These are phyloP conservation scores for Gnaphalium uliginosum DNA, from an alignment of 129 eudicot genomes.

Conservation along the genomic window DNA sequence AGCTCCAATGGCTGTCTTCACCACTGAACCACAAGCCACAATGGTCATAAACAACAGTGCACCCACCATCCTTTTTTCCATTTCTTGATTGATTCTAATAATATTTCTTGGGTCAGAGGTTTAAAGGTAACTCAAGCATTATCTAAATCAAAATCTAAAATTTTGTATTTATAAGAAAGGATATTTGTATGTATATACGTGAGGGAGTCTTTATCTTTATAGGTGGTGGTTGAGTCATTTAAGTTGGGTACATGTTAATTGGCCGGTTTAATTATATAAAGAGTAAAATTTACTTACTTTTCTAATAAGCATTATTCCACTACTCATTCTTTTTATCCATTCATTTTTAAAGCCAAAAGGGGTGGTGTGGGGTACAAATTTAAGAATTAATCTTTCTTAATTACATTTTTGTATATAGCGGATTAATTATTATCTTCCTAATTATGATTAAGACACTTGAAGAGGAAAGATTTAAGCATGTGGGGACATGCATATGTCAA, in stretches of 20 bases:
- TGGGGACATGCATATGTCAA: not conserved
- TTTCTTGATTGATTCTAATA: not conserved
- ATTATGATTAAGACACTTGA: not conserved
- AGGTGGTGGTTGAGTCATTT: slow-evolving; percentile 39
- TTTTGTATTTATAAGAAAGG: too few relatives aligned
- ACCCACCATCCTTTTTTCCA: slow-evolving; percentile 26
- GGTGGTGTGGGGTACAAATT: not conserved
- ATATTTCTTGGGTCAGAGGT: slow-evolving; percentile 18
- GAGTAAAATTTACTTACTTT: slow-evolving; percentile 18
- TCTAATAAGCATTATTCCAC: slow-evolving; percentile 4
- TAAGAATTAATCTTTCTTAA: not conserved
- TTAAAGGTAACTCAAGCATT: slow-evolving; percentile 20
- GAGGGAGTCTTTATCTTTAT: slow-evolving; percentile 30
- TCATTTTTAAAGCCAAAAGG: not conserved
- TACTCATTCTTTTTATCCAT: not conserved
- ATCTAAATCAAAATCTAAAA: too few relatives aligned
- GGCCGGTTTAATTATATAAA: not conserved
- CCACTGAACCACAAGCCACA: slow-evolving; percentile 24
- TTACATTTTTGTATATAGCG: not conserved
- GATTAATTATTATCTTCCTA: not conserved
- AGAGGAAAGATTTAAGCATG: too few relatives aligned
- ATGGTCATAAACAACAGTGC: slow-evolving; percentile 34
- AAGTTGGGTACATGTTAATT: slow-evolving; percentile 11
- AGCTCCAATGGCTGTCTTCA: slow-evolving; percentile 39
- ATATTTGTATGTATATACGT: slow-evolving; percentile 8